Percentiles rank a stretch among this genome's conserved stretches.
Evolutionary conservation across 2,329 filamentous ascomycete species (phyloP).

Genomic region (Xylariaceae sp.): DNA sequence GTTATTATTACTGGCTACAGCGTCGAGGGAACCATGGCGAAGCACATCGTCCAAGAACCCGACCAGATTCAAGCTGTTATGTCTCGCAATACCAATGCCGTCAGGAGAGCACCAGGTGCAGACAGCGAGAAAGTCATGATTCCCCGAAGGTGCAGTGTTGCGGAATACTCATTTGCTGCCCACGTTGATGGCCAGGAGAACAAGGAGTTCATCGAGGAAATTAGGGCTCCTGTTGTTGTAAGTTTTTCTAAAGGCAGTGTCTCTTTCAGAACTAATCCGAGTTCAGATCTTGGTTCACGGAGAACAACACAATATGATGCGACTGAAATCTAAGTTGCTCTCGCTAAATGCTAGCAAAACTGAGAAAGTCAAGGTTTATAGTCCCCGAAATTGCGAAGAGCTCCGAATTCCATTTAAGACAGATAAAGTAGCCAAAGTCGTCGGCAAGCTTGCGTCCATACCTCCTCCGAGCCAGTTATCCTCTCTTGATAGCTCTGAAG

Average conservation of each 20-base stretch:
- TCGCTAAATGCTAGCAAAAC: conserved; percentile 86
- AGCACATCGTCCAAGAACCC: conserved; percentile 92
- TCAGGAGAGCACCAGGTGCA: conserved; percentile 66
- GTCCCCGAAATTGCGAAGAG: conserved; percentile 93
- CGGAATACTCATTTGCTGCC: conserved; percentile 94
- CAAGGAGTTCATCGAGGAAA: conserved; percentile 94
- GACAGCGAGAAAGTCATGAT: conserved; percentile 91
- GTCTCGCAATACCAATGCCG: conserved; percentile 70
- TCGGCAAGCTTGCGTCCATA: conserved; percentile 87
- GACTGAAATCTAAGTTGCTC: conserved; percentile 90
- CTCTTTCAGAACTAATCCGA: conserved; percentile 22
- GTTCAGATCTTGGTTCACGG: conserved; percentile 90
- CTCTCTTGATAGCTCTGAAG: conserved; percentile 40
- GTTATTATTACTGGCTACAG: conserved; percentile 98
- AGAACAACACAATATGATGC: conserved; percentile 98
- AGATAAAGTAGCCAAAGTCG: conserved; percentile 94
- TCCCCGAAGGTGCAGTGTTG: conserved; percentile 87
- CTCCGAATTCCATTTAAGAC: conserved; percentile 93
- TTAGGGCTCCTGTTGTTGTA: conserved; percentile 89
- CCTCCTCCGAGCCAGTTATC: conserved; percentile 63
- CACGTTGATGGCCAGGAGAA: conserved; percentile 98
- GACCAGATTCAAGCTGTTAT: conserved; percentile 95
- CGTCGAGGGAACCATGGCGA: conserved; percentile 97
- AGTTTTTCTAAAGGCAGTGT: conserved; percentile 47
- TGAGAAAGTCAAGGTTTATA: conserved; percentile 88